A percentile compares a stretch with the other conserved stretches of the same genome.
Evolutionary conservation across 2,329 filamentous ascomycete genomes (phyloP).

Genomic region (Colletotrichum horii): DNA sequence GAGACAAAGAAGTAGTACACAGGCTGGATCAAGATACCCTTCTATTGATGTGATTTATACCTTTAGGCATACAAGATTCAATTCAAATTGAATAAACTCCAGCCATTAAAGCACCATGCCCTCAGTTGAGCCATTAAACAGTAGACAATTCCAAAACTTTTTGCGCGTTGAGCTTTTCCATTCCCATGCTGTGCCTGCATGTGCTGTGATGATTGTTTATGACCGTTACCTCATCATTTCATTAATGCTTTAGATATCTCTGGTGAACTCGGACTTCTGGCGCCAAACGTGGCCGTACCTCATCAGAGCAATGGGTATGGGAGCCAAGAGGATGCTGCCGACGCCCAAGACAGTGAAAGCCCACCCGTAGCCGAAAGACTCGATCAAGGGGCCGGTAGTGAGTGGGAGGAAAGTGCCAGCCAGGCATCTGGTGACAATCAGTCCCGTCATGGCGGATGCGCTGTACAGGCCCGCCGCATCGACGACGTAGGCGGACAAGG

Average conservation of each 20-base stretch:
- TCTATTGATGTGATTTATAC: not conserved
- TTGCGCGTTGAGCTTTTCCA: not conserved
- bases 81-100: not conserved
- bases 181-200: not conserved
- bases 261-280: conserved; percentile 54
- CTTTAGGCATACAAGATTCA: not conserved
- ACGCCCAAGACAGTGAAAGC: conserved; percentile 52
- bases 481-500: conserved; percentile 60
- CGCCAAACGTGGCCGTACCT: conserved; percentile 58
- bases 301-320: conserved; percentile 56
- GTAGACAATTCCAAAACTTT: not conserved
- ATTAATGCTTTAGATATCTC: conserved; percentile 30
- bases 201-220: not conserved
- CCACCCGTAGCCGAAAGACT: conserved; percentile 55
- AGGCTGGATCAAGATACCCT: not conserved
- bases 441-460: conserved; percentile 60
- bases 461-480: conserved; percentile 62
- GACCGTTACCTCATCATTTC: not conserved
- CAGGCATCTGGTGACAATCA: conserved; percentile 61
- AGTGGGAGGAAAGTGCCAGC: conserved; percentile 63
- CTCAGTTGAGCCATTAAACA: not conserved
- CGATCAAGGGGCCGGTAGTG: conserved; percentile 50
- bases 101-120: not conserved
- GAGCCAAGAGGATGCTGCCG: conserved; percentile 46
- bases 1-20: too few relatives aligned